phyloP scores from a whole-genome alignment of 1,139 yeast species.

The Arxiozyma telluris region DNA sequence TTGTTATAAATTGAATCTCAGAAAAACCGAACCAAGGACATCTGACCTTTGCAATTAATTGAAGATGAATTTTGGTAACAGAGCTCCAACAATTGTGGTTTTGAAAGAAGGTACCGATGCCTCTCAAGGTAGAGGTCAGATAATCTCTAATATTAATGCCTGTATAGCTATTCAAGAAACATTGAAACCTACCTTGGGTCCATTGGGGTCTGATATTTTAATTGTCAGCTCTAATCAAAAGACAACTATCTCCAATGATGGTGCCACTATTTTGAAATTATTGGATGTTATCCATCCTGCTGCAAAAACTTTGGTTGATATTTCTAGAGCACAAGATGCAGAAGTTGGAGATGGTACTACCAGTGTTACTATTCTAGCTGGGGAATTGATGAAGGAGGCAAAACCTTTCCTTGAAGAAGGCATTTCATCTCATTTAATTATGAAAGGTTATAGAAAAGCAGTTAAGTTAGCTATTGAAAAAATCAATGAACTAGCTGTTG shows the following conservation, averaged over 20 bases:
- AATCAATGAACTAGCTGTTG: conserved; percentile 67
- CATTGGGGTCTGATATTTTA: conserved; percentile 90
- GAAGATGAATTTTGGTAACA: conserved; percentile 76
- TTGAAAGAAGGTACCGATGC: conserved; percentile 96
- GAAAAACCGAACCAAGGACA: not conserved
- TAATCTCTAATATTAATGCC: conserved; percentile 89
- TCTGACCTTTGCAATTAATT: not conserved
- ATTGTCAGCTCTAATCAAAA: conserved; percentile 75
- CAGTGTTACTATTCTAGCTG: conserved; percentile 87
- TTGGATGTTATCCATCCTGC: conserved; percentile 98
- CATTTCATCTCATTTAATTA: conserved; percentile 78
- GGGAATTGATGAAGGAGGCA: conserved; percentile 87
- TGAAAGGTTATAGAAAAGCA: conserved; percentile 83
- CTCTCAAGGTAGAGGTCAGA: conserved; percentile 94
- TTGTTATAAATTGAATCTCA: not conserved
- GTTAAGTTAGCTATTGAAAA: conserved; percentile 65
- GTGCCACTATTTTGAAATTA: conserved; percentile 88
- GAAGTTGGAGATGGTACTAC: conserved; percentile 99
- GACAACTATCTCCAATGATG: conserved; percentile 95
- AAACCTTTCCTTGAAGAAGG: conserved; percentile 92
- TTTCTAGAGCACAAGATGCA: conserved; percentile 94
- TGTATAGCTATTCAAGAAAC: conserved; percentile 96
- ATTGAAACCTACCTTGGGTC: conserved; percentile 89
- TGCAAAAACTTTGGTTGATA: conserved; percentile 88
- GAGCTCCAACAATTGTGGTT: conserved; percentile 94